Base-by-base conservation (phyloP, 306 rosid genomes). In the Abrus precatorius region DNA sequence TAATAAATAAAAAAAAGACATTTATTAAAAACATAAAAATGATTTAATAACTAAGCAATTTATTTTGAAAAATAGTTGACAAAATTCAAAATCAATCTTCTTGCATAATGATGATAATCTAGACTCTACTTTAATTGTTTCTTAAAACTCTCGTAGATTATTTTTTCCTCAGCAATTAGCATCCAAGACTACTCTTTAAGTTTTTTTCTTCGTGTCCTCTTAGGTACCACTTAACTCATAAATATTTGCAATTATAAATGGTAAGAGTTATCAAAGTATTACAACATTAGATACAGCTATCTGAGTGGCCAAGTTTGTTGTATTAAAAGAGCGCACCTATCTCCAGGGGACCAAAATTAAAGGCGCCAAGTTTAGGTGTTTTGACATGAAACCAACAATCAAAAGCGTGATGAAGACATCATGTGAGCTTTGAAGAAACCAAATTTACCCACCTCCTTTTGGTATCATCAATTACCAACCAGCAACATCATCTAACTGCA, bases 341-440 rank as follows among this genome's bases (percentile, higher is more conserved):
- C 71, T 50, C 1, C 0, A 1, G 64, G 84, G 87, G 84, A 80
- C 87, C 84, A 61, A 57, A 54, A 80, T 56, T 40, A 71, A 80
- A 41, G 76, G 14, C 67, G 55, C 12, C 70, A 74, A 67, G 41
- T 44, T 68, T 48, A 20, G 52, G 11, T 11, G 70, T 32, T 14
- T 75, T 12, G 76, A 75, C 76, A 63, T 52, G 38, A 50, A 80
- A 75, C 44, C 60, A 72, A 27, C 65, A 45, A 78, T 68, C 43
- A 74, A n/a, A 68, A 82, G 14, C 70, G 28, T 54, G 83, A 40
- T 57, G 61, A 71, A 56, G 77, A 47, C 33, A 72, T 78, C 76
- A 68, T 67, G 84, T 85, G 79, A 85, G 14, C 70, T 53, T 36
- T 68, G 7, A 85, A 78, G n/a, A 57, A 73, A 73, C 7, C 67